These are phyloP conservation scores for Chaetomiaceae sp. DNA, from an alignment of 2,329 filamentous ascomycete genomes.

Conservation along the genomic window DNA sequence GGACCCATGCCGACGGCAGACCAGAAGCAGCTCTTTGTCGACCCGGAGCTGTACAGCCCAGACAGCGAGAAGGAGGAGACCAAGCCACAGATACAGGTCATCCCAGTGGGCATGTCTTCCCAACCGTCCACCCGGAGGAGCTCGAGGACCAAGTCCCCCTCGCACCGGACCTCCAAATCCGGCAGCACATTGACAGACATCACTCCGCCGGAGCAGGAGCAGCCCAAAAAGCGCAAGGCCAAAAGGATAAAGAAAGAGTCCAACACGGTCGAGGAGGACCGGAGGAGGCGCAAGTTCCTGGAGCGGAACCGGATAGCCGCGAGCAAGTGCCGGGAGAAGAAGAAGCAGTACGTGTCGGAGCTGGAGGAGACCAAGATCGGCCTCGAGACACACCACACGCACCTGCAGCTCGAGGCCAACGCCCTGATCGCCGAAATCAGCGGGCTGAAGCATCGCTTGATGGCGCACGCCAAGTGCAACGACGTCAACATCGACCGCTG, in stretches of 20 bases:
- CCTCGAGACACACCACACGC: slow-evolving; percentile 41
- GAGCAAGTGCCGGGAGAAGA: slow-evolving; percentile 68
- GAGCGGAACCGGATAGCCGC: slow-evolving; percentile 69
- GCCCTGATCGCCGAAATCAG: slow-evolving; percentile 41
- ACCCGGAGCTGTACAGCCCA: slow-evolving; percentile 19
- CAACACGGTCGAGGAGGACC: slow-evolving; percentile 30
- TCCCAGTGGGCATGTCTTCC: slow-evolving; percentile 13
- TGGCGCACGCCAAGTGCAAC: slow-evolving; percentile 49
- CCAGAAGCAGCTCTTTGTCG: slow-evolving; percentile 19
- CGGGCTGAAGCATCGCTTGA: slow-evolving; percentile 46
- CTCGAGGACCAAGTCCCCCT: slow-evolving; percentile 22
- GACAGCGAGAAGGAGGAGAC: slow-evolving; percentile 17
- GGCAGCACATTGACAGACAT: slow-evolving; percentile 20
- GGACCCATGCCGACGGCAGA: slow-evolving; percentile 12
- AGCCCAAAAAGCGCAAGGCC: slow-evolving; percentile 29
- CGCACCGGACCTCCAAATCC: slow-evolving; percentile 20
- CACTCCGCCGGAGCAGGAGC: slow-evolving; percentile 21
- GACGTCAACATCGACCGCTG: slow-evolving; percentile 50
- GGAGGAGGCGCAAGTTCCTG: slow-evolving; percentile 53
- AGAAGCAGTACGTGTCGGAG: slow-evolving; percentile 49
- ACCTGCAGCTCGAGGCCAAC: slow-evolving; percentile 41
- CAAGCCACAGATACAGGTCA: slow-evolving; percentile 16
- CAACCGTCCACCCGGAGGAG: slow-evolving; percentile 18
- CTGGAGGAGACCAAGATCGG: slow-evolving; percentile 42
- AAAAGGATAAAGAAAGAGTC: slow-evolving; percentile 22